phyloP scores from a whole-genome alignment of 2,329 filamentous ascomycete genomes.

The Botrytis cinerea region DNA sequence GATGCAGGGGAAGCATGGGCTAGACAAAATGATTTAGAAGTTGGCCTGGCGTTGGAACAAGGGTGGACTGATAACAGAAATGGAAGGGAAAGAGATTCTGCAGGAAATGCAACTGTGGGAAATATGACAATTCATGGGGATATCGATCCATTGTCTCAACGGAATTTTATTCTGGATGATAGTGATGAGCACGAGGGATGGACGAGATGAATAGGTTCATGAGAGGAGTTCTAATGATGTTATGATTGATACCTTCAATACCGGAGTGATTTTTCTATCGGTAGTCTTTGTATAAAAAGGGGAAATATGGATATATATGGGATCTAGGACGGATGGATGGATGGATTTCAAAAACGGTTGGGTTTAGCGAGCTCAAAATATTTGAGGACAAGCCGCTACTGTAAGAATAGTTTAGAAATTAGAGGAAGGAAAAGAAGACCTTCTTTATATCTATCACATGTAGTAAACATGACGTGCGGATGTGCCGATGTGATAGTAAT shows the following conservation, averaged over 20 bases:
- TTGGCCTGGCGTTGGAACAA: slow-evolving; percentile 14
- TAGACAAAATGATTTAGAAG: slow-evolving; percentile 17
- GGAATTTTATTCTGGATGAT: slow-evolving; percentile 20
- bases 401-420: neutral
- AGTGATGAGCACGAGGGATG: slow-evolving; percentile 18
- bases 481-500: neutral
- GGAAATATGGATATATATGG: neutral
- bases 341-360: neutral
- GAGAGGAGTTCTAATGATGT: slow-evolving; percentile 10
- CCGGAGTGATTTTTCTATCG: neutral
- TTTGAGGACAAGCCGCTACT: neutral
- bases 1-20: slow-evolving; percentile 14
- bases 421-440: neutral
- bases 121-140: neutral
- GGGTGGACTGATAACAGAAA: neutral
- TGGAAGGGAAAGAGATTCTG: neutral
- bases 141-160: neutral
- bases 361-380: neutral
- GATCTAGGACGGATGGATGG: neutral
- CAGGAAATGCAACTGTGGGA: neutral
- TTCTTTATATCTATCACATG: neutral
- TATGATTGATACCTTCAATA: slow-evolving; percentile 10
- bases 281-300: neutral
- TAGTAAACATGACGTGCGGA: neutral
- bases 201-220: neutral